Percentiles rank a stretch among this genome's conserved stretches.
Evolutionary conservation across 768 basidiomycete genomes (phyloP).

Genomic region (Rhodosporidiobolus sp.): DNA sequence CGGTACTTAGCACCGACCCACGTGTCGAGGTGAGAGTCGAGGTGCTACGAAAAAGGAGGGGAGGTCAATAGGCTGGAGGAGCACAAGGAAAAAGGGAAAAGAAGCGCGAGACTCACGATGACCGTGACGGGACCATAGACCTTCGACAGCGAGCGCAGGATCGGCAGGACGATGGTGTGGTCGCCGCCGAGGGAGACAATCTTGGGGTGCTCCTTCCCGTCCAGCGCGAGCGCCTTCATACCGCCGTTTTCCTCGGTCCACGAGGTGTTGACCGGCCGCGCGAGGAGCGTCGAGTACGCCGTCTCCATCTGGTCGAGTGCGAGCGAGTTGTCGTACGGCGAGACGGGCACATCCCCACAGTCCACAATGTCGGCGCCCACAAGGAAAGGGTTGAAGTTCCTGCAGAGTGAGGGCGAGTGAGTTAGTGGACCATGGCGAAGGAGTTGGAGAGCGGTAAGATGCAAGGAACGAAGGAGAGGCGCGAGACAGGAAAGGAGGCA

Average conservation of each 20-base stretch:
- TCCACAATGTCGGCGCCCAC: constrained; percentile 55
- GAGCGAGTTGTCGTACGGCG: constrained; percentile 74
- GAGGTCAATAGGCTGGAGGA: no score
- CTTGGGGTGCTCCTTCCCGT: constrained; percentile 66
- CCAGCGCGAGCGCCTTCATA: constrained; percentile 41
- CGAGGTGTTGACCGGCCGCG: constrained; percentile 50
- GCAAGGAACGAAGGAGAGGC: not conserved
- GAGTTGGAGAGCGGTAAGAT: no score
- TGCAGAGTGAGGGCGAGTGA: no score
- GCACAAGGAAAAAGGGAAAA: not conserved
- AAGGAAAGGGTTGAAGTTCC: constrained; percentile 45
- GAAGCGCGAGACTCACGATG: not conserved
- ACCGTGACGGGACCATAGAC: constrained; percentile 40
- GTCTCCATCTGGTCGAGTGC: constrained; percentile 84
- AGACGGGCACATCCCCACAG: constrained; percentile 81
- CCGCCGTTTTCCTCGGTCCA: constrained; percentile 42
- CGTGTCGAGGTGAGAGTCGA: constrained; percentile 30
- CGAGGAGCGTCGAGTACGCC: constrained; percentile 72
- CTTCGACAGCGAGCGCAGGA: constrained; percentile 31
- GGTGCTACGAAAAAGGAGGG: constrained; percentile 1
- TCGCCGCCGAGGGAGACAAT: constrained; percentile 83
- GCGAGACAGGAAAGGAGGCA: constrained; percentile 5
- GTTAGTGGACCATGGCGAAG: no score
- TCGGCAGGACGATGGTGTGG: constrained; percentile 57
- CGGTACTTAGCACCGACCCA: constrained; percentile 19